Base-by-base conservation (phyloP, 2,329 filamentous ascomycete genomes). In the Pseudogymnoascus sp. region DNA sequence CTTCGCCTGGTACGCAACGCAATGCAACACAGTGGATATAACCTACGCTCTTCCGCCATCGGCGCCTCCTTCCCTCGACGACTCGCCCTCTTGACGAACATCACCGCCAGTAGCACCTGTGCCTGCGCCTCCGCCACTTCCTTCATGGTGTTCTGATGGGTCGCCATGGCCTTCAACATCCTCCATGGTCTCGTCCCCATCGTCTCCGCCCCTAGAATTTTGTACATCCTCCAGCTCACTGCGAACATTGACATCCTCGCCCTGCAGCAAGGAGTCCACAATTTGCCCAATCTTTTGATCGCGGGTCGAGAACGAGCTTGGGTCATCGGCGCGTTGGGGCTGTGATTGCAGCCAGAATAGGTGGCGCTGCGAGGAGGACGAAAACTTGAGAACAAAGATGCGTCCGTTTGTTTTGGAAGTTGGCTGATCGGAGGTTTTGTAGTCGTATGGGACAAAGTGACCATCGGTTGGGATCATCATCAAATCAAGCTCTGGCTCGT, bases 1-100 rank as follows among this genome's bases (percentile, higher is more conserved):
- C 26, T 52, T 52, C 45, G n/a, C 45, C 26, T 52, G 45, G 45
- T 52, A 52, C 45, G 15, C 45, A 41, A 52, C 30, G 30, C 35
- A 57, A 38, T 23, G 35, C 19, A 38, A 37, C 39, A 30, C 55
- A 59, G 21, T 35, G 55, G 56, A 59, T 52, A 60, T 67, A 75
- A 99, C 95, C 92, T 97, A 99, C 94, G 92, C 94, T 96, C 94
- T 85, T 77, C 90, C 95, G 71, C 95, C 94, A 76, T 97, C 94
- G 67, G 90, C 90, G 72, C 95, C 94, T 62, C 92, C 94, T 75
- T 96, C 91, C 76, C 95, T 82, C 65, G 92, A 84, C 67, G 84
- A 85, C 73, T 90, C 85, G 61, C 94, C 94, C 74, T 97, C 94
- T 73, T 95, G 86, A 74, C 92, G 84, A 67, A 96, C 77, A 72